Conservation (phyloP, 495 filamentous ascomycete genomes). For the Haplographium delicatum region DNA sequence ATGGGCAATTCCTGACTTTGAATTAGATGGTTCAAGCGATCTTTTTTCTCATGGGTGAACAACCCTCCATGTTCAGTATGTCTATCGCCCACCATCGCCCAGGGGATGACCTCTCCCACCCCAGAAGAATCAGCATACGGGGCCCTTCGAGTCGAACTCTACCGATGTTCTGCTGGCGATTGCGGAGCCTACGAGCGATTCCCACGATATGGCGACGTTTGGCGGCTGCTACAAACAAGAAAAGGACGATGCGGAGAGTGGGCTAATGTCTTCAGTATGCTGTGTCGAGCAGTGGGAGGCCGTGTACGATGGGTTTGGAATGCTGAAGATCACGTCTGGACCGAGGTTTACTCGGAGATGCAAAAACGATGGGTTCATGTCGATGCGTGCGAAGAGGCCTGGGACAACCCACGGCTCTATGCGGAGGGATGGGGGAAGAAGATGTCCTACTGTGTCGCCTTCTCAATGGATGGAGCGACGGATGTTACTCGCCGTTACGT, state of each 20-base stretch:
- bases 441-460: constrained; percentile 94
- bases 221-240: constrained; percentile 80
- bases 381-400: constrained; percentile 88
- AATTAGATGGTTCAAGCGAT: constrained; percentile 85
- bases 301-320: constrained; percentile 99
- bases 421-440: constrained; percentile 92
- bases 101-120: constrained; percentile 75
- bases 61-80: constrained; percentile 84
- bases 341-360: constrained; percentile 93
- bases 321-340: constrained; percentile 95
- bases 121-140: constrained; percentile 86
- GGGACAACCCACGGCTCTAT: constrained; percentile 92
- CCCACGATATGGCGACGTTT: constrained; percentile 92
- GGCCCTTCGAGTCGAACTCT: constrained; percentile 81
- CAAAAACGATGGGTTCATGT: constrained; percentile 95
- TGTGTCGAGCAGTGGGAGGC: constrained; percentile 86
- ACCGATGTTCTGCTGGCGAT: constrained; percentile 65
- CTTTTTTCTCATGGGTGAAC: constrained; percentile 95
- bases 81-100: constrained; percentile 71
- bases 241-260: constrained; percentile 89
- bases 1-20: constrained; percentile 15
- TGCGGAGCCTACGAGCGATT: constrained; percentile 84
- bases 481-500: constrained; percentile 97
- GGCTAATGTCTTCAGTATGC: constrained; percentile 98
- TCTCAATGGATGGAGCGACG: constrained; percentile 89